phyloP scores from a whole-genome alignment of 2,329 filamentous ascomycete species.

The Fusarium domesticum region DNA sequence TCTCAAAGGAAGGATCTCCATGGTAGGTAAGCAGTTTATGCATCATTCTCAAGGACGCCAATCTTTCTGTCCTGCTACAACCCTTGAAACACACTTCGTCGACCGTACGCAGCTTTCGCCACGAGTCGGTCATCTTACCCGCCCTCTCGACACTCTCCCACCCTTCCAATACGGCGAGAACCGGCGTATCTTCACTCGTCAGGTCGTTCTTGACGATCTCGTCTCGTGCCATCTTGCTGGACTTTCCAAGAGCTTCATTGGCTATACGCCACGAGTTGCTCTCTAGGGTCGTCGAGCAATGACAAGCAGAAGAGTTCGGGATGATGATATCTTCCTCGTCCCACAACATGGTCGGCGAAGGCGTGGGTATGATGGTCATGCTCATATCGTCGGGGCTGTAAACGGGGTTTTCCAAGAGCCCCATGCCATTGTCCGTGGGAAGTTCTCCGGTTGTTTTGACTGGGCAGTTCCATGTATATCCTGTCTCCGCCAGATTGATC shows the following conservation, averaged over 20 bases:
- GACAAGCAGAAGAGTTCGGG: neutral
- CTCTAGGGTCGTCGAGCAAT: neutral
- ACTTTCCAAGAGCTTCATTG: neutral
- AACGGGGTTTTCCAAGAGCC: neutral
- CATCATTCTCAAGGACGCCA: slow-evolving; percentile 27
- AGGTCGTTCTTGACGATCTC: slow-evolving; percentile 7
- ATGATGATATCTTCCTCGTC: neutral
- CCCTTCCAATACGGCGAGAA: slow-evolving; percentile 27
- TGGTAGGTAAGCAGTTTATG: slow-evolving; percentile 29
- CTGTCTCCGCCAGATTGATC: neutral
- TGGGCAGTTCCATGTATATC: neutral
- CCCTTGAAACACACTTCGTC: slow-evolving; percentile 26
- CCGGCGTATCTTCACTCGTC: slow-evolving; percentile 24
- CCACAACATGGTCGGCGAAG: neutral
- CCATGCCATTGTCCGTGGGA: neutral
- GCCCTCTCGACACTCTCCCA: slow-evolving; percentile 30
- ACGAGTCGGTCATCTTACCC: slow-evolving; percentile 26
- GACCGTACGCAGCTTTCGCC: slow-evolving; percentile 26
- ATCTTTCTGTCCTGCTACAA: slow-evolving; percentile 20
- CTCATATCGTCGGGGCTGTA: neutral
- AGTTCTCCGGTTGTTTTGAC: neutral
- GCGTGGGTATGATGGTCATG: neutral
- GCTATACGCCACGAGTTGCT: neutral
- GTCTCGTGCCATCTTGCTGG: neutral
- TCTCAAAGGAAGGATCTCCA: slow-evolving; percentile 22